Evolutionary conservation across 805 yeast genomes (phyloP), one percentile per base, ranked within the genome.

Genomic region (Cyberlindnera mrakii): DNA sequence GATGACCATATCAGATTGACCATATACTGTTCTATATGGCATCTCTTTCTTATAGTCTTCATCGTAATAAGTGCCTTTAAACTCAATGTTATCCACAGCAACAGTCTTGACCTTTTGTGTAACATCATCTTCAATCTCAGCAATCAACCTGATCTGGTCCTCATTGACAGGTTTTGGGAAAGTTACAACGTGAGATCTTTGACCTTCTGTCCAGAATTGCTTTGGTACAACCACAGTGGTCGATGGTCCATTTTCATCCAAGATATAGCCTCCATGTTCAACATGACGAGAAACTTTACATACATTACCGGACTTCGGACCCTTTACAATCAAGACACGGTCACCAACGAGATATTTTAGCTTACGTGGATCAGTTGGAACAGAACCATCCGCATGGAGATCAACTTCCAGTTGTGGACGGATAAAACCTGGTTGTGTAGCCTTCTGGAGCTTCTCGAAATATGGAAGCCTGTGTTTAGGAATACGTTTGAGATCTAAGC

Each of bases 21-120:
- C 80, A 49, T 75, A 75, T 20, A 90, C 87, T 52, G 78, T 77
- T 63, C 98, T 78, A 46, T 77, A 77, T 27, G 95, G 95, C 68
- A 87, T 65, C 72, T 82, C 75, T 55, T 71, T 71, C 59, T 81
- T 82, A 63, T 82, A 80, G 51, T 82, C 77, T 36, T 76, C 77
- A 58, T 89, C 96, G 62, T 75, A 91, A 58, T 84, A 82, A 40
- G 69, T 65, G 18, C 86, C 95, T 40, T 74, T 75, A 58, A 80
- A 79, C 25, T 72, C 78, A 16, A 91, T 59, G 36, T 80, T 78
- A 53, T 85, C 84, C 23, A 95, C 88, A 3, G 89, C 96, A 13
- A 88, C 85, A 34, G 86, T 82, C 53, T 73, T 75, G 35, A 73
- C 65, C 9, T 70, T 61, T 2, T 91, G 91, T 20, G 73, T 71